Base-by-base conservation (phyloP, 345 rosid genomes). In the Mercurialis annua region DNA sequence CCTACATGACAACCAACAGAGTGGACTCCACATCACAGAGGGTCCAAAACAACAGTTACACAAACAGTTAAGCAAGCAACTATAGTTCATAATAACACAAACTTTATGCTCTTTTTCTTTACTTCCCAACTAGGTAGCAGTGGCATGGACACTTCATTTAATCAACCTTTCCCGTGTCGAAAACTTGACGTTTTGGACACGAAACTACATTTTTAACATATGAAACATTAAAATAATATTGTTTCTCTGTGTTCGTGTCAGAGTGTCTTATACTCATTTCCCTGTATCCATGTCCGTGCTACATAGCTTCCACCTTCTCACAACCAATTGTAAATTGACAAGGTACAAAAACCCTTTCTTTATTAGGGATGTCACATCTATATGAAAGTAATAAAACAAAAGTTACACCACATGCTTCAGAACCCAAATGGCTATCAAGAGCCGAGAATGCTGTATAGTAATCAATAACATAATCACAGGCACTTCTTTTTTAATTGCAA, bases 241-340 rank as follows among this genome's bases (percentile, higher is more conserved):
- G n/a, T n/a, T n/a, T n/a, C n/a, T n/a, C n/a, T n/a, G n/a, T n/a
- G n/a, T n/a, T n/a, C n/a, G n/a, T n/a, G n/a, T n/a, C n/a, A n/a
- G n/a, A n/a, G n/a, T n/a, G n/a, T n/a, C n/a, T n/a, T n/a, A n/a
- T n/a, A n/a, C n/a, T n/a, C n/a, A n/a, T n/a, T n/a, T n/a, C n/a
- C n/a, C n/a, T n/a, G n/a, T n/a, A n/a, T n/a, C n/a, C n/a, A n/a
- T n/a, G n/a, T n/a, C n/a, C n/a, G n/a, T n/a, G n/a, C n/a, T n/a
- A n/a, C n/a, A n/a, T n/a, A n/a, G n/a, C n/a, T n/a, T 51, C 30
- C 56, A 51, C 56, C 56, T 54, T 54, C 59, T 26, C 43, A 38
- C 43, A 57, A 33, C 11, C 6, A 57, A 57, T 57, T 33, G 11
- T 26, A 18, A 57, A 57, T 57, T 57, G 26, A 33, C 43, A 57